Evolutionary conservation across 495 filamentous ascomycete species (phyloP).

Genomic region (Xylaria scruposa): DNA sequence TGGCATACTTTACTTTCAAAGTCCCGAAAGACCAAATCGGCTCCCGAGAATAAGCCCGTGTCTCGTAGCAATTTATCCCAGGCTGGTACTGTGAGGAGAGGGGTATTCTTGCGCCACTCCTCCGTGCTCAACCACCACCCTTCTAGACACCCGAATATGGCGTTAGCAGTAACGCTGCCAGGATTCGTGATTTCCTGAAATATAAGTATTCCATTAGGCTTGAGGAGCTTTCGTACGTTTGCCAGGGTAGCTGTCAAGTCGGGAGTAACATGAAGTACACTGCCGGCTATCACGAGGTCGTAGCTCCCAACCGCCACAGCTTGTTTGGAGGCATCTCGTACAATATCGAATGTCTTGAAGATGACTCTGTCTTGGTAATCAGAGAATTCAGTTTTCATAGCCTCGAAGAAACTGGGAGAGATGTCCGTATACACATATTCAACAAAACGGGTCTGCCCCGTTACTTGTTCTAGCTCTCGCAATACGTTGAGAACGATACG

Average conservation of each 20-base stretch:
- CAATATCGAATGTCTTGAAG: neutral
- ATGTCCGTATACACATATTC: neutral
- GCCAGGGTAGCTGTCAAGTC: neutral
- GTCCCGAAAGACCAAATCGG: neutral
- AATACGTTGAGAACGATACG: neutral
- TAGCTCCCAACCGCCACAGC: neutral
- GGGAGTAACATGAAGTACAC: neutral
- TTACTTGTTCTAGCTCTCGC: neutral
- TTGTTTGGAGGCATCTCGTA: neutral
- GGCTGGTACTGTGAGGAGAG: neutral
- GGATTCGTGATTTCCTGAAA: neutral
- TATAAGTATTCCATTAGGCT: neutral
- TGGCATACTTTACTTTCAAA: neutral
- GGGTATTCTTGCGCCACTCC: neutral
- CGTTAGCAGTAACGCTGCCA: neutral
- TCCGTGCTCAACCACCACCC: neutral
- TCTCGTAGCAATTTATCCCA: neutral
- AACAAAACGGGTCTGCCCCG: neutral
- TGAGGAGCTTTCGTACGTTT: neutral
- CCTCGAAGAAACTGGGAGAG: neutral
- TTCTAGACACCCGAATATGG: neutral
- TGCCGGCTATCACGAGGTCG: neutral
- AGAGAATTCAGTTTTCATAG: neutral
- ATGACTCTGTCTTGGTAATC: neutral
- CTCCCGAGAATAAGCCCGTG: neutral